Base-by-base conservation (phyloP, 78 protist genomes). In the Dictyostelium brefeldianum region DNA sequence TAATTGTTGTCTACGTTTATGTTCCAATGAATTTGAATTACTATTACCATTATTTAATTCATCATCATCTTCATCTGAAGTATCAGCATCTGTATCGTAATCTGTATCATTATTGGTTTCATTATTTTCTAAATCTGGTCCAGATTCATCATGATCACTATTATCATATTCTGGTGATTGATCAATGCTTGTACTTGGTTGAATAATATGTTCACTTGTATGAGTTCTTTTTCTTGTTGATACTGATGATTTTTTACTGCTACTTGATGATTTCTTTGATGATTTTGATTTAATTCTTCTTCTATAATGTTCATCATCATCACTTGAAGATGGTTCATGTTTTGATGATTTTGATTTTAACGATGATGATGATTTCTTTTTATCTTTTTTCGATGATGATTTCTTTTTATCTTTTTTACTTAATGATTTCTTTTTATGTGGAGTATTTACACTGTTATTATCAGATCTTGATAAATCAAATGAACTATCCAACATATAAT, bases 321-420 rank as follows among this genome's bases (percentile, higher is more conserved):
- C 82, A 57, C 71, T 59, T 27, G 96, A 81, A 4, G 65, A n/a
- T 89, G 82, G 36, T 89, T 89, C 46, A 27, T 43, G 4, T 67
- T 57, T 77, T 64, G 73, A 43, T 78, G 54, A 20, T 31, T 75
- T 75, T 18, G 48, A 25, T 41, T 78, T 54, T 31, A 15, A 27
- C 11, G 75, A 67, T 14, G 31, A 8, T 18, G 48, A 69, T 50
- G 69, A 70, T 78, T 73, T 17, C 3, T 36, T 18, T 80, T 69
- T 69, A 14, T 14, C 10, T 51, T 51, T 59, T 36, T 36, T 36
- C 43, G 43, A 36, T 9, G 29, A 59, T 0, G 79, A 73, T 46
- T 56, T 53, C 54, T 48, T 81, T 18, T 29, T 22, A 9, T 54
- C n/a, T 43, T 29, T 78, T 36, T 51, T 62, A 20, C 53, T 20